Evolutionary conservation across 257 asterid genomes (phyloP), one percentile per base, ranked within the genome.

Genomic region (Fraxinus cuspidata): DNA sequence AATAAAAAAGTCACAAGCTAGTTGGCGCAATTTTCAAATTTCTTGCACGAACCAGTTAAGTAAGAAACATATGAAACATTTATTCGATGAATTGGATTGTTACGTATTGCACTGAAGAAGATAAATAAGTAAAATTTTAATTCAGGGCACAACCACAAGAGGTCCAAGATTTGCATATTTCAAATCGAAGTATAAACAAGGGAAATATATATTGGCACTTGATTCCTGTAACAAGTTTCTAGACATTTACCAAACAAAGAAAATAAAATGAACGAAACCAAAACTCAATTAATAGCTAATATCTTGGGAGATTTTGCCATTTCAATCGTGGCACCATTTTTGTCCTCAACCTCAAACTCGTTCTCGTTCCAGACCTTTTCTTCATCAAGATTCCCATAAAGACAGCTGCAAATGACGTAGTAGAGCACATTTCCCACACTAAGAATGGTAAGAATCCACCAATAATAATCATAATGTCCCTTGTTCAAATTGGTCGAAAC

Each of bases 381-480:
- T 2, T 79, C 79, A 2, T 81, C 90, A 21, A 74, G 70, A 42
- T 79, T 79, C 23, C 84, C 83, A 49, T 75, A 82, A 42, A 78
- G 72, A 29, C 83, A 37, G 65, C 84, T 84, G 70, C 87, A 79
- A 44, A 84, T 6, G 9, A 81, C 37, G 60, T 84, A 92, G 80
- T 89, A 89, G 23, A 89, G 63, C 29, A 90, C 74, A 71, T 90
- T 92, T 11, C 47, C 68, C 7, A 87, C 64, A 47, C 92, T 74
- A 29, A 92, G 67, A 2, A 79, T 3, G 37, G 83, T 65, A 1
- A 90, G 85, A 27, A 90, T 72, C 96, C 97, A 90, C 72, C 86
- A 92, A 32, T 92, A 92, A 58, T 92, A 90, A 81, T 90, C 96
- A 68, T 88, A 92, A 53, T 86, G 96, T 6, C 97, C 97, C 74